These are phyloP conservation scores for Aegilops longissima DNA, from an alignment of 176 grass and related monocot genomes.

Conservation along the genomic window DNA sequence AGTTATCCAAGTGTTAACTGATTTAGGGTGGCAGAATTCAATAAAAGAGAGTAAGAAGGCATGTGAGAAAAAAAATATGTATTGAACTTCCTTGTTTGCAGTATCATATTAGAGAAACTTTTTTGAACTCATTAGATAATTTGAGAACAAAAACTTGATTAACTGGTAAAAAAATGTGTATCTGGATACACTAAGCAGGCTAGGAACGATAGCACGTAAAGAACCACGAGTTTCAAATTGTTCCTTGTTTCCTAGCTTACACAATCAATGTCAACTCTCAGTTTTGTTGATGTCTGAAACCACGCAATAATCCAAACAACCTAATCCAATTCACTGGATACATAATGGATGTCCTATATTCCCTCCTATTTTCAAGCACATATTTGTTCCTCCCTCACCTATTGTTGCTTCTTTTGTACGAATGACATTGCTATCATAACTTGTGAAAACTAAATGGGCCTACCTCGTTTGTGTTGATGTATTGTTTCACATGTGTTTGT, in stretches of 20 bases:
- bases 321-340: not conserved
- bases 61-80: not conserved
- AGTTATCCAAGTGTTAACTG: constrained; percentile 10
- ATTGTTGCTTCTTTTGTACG: constrained; percentile 5
- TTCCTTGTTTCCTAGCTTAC: not conserved
- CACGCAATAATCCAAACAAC: not conserved
- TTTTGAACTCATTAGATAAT: not conserved
- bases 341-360: not conserved
- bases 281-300: not conserved
- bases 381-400: not conserved
- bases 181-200: not conserved
- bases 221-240: not conserved
- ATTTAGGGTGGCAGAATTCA: not conserved
- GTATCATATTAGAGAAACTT: not conserved
- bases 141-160: not conserved
- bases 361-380: constrained; percentile 12
- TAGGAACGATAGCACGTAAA: constrained; percentile 3
- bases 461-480: not conserved
- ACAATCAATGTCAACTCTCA: not conserved
- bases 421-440: not conserved
- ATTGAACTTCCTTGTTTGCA: not conserved
- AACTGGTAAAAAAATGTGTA: not conserved
- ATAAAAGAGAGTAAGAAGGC: not conserved
- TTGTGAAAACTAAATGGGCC: not conserved
- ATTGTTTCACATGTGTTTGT: not conserved